Conservation (phyloP, 192 early-diverging fungal genomes). For the Podila clonocystis region DNA sequence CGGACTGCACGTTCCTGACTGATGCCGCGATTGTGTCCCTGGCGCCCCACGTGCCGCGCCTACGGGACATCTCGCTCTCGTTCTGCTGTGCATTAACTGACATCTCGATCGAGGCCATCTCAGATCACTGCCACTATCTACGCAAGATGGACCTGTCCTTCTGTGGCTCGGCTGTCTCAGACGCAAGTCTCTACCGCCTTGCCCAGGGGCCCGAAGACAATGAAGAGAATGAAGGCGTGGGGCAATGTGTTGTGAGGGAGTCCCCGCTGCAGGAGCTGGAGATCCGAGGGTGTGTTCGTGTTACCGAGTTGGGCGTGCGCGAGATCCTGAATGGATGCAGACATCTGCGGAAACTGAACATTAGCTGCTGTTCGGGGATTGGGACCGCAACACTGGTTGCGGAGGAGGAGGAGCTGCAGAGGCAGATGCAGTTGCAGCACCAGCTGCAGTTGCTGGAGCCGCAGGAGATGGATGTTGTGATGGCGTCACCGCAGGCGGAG, state of each 20-base stretch:
- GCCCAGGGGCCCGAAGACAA: not conserved
- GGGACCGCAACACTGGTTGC: constrained; percentile 9
- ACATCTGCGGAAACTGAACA: constrained; percentile 45
- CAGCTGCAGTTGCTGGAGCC: not conserved
- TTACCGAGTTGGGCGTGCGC: constrained; percentile 54
- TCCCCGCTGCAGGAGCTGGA: constrained; percentile 58
- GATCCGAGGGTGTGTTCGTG: constrained; percentile 62
- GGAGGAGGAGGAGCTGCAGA: not conserved
- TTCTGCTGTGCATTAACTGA: constrained; percentile 86
- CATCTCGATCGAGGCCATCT: constrained; percentile 52
- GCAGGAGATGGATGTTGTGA: not conserved
- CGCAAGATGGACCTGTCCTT: constrained; percentile 71
- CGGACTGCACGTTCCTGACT: constrained; percentile 82
- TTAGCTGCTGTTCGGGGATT: constrained; percentile 52
- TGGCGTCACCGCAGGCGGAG: not conserved
- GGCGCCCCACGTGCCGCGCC: constrained; percentile 60
- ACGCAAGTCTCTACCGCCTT: constrained; percentile 59
- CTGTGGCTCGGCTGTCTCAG: constrained; percentile 80
- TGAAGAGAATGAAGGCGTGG: not conserved
- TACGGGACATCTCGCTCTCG: constrained; percentile 67
- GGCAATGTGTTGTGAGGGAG: constrained; percentile 10
- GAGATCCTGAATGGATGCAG: constrained; percentile 34
- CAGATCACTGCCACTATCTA: constrained; percentile 52
- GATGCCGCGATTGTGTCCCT: constrained; percentile 69
- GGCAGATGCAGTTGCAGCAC: not conserved